These are phyloP conservation scores for Orbilia ellipsospora DNA, from an alignment of 2,329 filamentous ascomycete genomes.

Conservation along the genomic window DNA sequence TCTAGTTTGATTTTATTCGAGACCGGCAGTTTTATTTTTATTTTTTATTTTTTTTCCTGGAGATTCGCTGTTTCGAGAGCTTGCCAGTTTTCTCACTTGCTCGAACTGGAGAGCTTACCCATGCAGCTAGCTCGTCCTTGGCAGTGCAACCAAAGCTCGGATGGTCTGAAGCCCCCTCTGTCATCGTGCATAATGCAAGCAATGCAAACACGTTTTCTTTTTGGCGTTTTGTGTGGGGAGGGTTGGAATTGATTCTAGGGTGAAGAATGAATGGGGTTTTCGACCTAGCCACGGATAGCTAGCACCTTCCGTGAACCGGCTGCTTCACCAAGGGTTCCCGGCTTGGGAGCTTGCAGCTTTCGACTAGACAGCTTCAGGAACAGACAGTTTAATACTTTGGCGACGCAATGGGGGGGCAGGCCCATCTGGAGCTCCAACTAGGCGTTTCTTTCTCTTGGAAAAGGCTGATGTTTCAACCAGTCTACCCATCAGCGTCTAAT, in stretches of 20 bases:
- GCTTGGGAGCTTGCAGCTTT: conserved; percentile 22
- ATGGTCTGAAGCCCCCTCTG: conserved; percentile 44
- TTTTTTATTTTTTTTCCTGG: no score
- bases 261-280: conserved; percentile 1
- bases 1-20: conserved; percentile 24
- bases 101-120: conserved; percentile 39
- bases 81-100: conserved; percentile 24
- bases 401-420: conserved; percentile 28
- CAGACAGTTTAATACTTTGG: conserved; percentile 19
- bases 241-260: conserved; percentile 20
- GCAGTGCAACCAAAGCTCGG: conserved; percentile 41
- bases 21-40: conserved; percentile 4
- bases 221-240: no score
- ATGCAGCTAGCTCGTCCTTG: conserved; percentile 48
- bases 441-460: conserved; percentile 39
- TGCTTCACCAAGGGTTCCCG: conserved; percentile 41
- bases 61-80: conserved; percentile 30
- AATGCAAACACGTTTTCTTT: conserved; percentile 50
- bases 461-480: neutral
- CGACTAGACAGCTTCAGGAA: conserved; percentile 48
- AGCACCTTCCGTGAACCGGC: conserved; percentile 38
- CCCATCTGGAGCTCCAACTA: conserved; percentile 12
- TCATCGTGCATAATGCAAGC: conserved; percentile 54
- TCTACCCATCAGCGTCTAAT: neutral
- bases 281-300: conserved; percentile 37